Evolutionary conservation across 2,329 filamentous ascomycete genomes (phyloP), one percentile per base, ranked within the genome.

Genomic region (Chaetomium sp.): DNA sequence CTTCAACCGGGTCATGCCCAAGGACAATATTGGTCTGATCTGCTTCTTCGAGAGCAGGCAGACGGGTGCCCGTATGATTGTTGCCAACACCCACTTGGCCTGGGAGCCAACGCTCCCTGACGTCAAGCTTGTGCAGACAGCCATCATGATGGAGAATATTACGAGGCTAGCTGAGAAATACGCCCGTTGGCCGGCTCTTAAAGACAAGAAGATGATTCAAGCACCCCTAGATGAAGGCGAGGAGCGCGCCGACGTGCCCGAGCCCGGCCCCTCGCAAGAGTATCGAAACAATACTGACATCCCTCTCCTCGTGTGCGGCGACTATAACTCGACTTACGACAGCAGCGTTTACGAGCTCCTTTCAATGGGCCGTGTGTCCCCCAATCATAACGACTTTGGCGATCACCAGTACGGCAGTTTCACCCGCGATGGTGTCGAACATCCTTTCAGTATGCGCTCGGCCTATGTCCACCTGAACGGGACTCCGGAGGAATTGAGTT

Each of bases 1-100:
- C 55, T 97, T 96, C 79, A 99, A 99, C 70, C 88, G 94, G 34
- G 88, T 99, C 58, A 97, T 96, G 94, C 91, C 92, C 59, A 90
- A 94, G 73, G 94, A 99, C 77, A 92, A 97, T 69, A 96, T 99
- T 70, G 94, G 88, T 12, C 87, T 96, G 48, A 83, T 96, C 48
- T 85, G 88, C 54, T 95, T 97, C 76, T 83, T 99, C 60, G 94
- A 99, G 72, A 96, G 95, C 66, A 84, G 92, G 40, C 76, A 82
- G 58, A 96, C 92, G 0, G 94, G 94, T n/a, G 86, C 90, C 11
- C 86, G 94, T 55, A 76, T 97, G 66, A 95, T 99, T 60, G 85
- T 97, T 38, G 90, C 90, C 63, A 97, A 97, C 68, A 89, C 89
- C 5, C 94, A 99, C 76, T 79, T 97, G 52, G 95, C 90, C 66